Conservation (phyloP, 2,329 filamentous ascomycete species). For the Helminthosporium solani region DNA sequence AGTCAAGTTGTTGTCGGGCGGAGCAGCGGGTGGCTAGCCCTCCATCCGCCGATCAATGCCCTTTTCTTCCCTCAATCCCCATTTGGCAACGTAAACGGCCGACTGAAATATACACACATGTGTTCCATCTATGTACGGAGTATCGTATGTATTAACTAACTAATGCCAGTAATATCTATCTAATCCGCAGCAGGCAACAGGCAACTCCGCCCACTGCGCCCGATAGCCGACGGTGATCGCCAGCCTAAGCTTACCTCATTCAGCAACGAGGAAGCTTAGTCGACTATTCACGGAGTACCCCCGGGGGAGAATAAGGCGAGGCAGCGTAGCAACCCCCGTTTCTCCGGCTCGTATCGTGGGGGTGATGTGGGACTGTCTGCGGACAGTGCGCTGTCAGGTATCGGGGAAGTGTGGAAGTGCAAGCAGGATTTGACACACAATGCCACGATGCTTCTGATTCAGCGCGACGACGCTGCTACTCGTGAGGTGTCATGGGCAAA, state of each 20-base stretch:
- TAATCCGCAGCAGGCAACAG: conserved; percentile 17
- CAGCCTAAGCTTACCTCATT: conserved; percentile 18
- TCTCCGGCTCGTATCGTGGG: conserved; percentile 9
- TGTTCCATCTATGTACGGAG: no score
- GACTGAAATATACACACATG: conserved; percentile 26
- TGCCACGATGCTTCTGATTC: conserved; percentile 5
- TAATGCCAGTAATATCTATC: no score
- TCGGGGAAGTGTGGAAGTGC: conserved; percentile 3
- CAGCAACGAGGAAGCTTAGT: conserved; percentile 16
- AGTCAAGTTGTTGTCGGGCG: no score
- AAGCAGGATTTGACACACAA: not conserved
- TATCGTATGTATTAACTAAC: no score
- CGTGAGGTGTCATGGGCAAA: conserved; percentile 7
- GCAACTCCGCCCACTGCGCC: conserved; percentile 10
- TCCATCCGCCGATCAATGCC: not conserved
- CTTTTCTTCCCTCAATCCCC: conserved; percentile 11
- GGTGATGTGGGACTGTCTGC: conserved; percentile 9
- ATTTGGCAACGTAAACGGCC: conserved; percentile 22
- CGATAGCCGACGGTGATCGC: conserved; percentile 29
- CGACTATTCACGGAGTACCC: conserved; percentile 20
- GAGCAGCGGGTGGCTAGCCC: not conserved
- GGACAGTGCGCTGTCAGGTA: conserved; percentile 1
- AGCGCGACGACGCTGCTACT: conserved; percentile 4
- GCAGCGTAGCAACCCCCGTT: conserved; percentile 8
- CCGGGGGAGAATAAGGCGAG: conserved; percentile 11